These are phyloP conservation scores for Cercophora samala DNA, from an alignment of 495 filamentous ascomycete genomes.

Conservation along the genomic window DNA sequence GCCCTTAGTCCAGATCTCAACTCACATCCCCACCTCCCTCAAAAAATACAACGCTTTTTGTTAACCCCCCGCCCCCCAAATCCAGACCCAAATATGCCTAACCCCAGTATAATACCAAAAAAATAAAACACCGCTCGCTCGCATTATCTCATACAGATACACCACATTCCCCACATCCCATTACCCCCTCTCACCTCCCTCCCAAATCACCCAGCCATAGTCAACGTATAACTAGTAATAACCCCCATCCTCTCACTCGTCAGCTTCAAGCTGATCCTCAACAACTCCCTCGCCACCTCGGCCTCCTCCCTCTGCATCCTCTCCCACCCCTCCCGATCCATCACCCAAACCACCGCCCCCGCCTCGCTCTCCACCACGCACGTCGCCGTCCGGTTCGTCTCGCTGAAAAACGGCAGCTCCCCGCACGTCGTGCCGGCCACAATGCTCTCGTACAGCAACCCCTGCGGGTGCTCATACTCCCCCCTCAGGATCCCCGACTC, in stretches of 20 bases:
- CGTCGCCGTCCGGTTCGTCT: slow-evolving; percentile 80
- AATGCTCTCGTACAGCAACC: slow-evolving; percentile 83
- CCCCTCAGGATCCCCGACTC: slow-evolving; percentile 84
- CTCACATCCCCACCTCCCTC: too few species aligned
- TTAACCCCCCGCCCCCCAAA: too few species aligned
- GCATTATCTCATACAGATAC: too few species aligned
- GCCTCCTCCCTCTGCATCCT: slow-evolving; percentile 63
- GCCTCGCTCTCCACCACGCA: slow-evolving; percentile 72
- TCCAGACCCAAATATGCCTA: not conserved
- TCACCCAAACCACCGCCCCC: slow-evolving; percentile 69
- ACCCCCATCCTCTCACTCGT: slow-evolving; percentile 87
- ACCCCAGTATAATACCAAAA: not conserved
- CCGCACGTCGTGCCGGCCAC: slow-evolving; percentile 93
- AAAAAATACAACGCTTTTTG: not conserved
- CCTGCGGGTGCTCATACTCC: slow-evolving; percentile 87
- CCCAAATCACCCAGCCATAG: slow-evolving; percentile 35
- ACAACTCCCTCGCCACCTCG: slow-evolving; percentile 76
- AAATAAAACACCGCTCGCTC: not conserved
- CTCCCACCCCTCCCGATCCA: slow-evolving; percentile 67
- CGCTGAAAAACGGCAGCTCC: slow-evolving; percentile 92
- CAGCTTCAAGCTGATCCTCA: slow-evolving; percentile 80
- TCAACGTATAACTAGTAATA: slow-evolving; percentile 61
- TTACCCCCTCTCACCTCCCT: slow-evolving; percentile 6
- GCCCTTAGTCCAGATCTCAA: too few species aligned
- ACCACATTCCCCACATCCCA: not conserved